Evolutionary conservation across 2,329 filamentous ascomycete genomes (phyloP).

Genomic region (Byssothecium circinans): DNA sequence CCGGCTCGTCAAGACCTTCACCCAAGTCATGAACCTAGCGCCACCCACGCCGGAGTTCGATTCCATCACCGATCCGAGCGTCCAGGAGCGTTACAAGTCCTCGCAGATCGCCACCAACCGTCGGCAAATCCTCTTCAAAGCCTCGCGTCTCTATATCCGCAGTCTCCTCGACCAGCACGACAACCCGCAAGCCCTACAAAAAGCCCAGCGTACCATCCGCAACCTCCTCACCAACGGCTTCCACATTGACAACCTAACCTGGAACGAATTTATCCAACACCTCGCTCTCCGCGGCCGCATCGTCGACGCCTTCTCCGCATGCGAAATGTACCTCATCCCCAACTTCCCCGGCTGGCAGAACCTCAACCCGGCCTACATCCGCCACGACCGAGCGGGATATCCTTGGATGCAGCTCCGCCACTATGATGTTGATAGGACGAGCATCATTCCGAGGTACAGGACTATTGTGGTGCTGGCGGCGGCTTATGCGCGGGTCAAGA

Average conservation of each 20-base stretch:
- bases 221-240: conserved; percentile 69
- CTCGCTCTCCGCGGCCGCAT: conserved; percentile 64
- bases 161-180: conserved; percentile 55
- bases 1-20: conserved; percentile 39
- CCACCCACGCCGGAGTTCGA: conserved; percentile 11
- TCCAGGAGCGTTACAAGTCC: conserved; percentile 20
- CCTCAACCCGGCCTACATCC: conserved; percentile 26
- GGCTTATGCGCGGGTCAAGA: conserved; percentile 39
- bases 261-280: conserved; percentile 74
- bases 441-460: conserved; percentile 46
- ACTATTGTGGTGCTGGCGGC: conserved; percentile 48
- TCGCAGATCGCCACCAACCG: conserved; percentile 38
- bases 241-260: conserved; percentile 71
- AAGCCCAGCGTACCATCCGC: conserved; percentile 46
- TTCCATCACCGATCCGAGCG: conserved; percentile 24
- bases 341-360: conserved; percentile 73
- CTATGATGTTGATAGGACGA: conserved; percentile 23
- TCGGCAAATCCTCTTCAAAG: conserved; percentile 52
- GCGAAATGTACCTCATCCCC: conserved; percentile 77
- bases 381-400: conserved; percentile 23
- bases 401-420: conserved; percentile 34
- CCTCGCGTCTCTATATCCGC: conserved; percentile 56
- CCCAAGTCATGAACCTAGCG: conserved; percentile 40
- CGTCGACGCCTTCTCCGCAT: conserved; percentile 70
- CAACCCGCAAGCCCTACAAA: conserved; percentile 40